These are phyloP conservation scores for Neofusicoccum laricinum DNA, from an alignment of 2,329 filamentous ascomycete species.

Conservation along the genomic window DNA sequence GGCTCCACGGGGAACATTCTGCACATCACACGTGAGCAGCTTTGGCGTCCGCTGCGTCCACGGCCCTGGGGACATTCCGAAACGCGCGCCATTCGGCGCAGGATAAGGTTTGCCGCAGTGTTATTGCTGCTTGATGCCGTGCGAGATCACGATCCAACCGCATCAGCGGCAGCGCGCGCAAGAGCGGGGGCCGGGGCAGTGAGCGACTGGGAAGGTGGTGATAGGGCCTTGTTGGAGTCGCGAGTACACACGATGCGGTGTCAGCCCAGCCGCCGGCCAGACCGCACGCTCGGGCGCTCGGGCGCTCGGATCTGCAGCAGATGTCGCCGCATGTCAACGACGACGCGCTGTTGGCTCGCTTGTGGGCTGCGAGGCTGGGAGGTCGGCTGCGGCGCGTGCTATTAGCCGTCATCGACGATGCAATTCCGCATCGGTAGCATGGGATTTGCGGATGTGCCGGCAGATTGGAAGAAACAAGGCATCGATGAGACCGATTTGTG, in stretches of 20 bases:
- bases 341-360: not conserved
- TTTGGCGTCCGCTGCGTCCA: not conserved
- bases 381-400: constrained; percentile 9
- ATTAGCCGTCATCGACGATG: constrained; percentile 7
- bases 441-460: constrained; percentile 13
- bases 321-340: not conserved
- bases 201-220: not conserved
- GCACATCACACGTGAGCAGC: not conserved
- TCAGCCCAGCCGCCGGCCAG: not conserved
- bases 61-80: not conserved
- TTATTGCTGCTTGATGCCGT: not conserved
- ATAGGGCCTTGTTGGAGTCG: constrained; percentile 1
- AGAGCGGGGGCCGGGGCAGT: not conserved
- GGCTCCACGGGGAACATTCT: constrained; percentile 5
- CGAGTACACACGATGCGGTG: not conserved
- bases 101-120: not conserved
- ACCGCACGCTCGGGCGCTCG: not conserved
- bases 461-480: constrained; percentile 7
- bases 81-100: not conserved
- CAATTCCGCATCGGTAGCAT: not conserved
- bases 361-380: not conserved
- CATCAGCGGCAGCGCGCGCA: not conserved
- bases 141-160: not conserved
- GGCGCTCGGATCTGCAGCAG: not conserved
- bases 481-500: not conserved